These are phyloP conservation scores for Xylaria arbuscula DNA, from an alignment of 2,329 filamentous ascomycete species.

Conservation along the genomic window DNA sequence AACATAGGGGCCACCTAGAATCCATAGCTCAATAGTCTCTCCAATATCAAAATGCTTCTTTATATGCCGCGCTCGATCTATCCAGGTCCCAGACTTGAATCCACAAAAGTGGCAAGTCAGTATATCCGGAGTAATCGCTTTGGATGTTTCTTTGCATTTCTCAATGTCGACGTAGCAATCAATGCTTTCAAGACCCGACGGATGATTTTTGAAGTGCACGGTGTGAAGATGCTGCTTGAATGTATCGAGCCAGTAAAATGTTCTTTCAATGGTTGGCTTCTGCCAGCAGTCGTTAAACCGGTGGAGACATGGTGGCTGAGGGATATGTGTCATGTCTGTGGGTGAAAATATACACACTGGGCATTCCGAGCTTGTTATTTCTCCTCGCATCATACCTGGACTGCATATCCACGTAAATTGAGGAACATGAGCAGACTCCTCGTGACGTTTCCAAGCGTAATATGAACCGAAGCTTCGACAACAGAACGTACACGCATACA, in stretches of 20 bases:
- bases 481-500: background rate
- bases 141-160: background rate
- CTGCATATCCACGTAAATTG: background rate
- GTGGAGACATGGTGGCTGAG: background rate
- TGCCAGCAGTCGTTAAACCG: background rate
- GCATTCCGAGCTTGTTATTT: background rate
- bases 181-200: background rate
- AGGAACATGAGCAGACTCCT: background rate
- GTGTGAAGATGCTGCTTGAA: slow-evolving; percentile 1
- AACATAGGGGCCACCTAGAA: too few species aligned
- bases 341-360: background rate
- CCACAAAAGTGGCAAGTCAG: too few species aligned
- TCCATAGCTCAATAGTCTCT: too few species aligned
- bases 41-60: too few species aligned
- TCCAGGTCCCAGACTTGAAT: too few species aligned
- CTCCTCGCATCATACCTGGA: background rate
- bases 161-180: background rate
- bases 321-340: too few species aligned
- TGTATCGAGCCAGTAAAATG: background rate
- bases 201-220: background rate
- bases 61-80: too few species aligned
- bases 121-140: too few species aligned
- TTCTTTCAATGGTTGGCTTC: background rate
- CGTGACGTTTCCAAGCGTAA: background rate
- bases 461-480: background rate